phyloP scores from a whole-genome alignment of 2,329 filamentous ascomycete species.

The Uncinocarpus reesii region DNA sequence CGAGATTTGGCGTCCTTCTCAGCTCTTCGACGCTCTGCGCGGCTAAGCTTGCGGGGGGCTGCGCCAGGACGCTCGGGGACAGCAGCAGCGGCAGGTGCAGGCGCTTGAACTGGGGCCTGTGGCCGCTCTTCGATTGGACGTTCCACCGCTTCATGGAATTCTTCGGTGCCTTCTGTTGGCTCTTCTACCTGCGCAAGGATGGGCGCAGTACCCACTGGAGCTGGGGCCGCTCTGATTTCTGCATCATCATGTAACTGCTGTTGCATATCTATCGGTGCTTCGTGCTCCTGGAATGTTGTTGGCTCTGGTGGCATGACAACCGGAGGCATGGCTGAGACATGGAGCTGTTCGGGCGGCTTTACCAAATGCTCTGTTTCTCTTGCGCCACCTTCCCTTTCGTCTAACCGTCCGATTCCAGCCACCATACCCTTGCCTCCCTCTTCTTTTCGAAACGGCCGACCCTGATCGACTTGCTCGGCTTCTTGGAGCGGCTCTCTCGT shows the following conservation, averaged over 20 bases:
- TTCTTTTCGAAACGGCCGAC: background rate
- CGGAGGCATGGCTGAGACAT: background rate
- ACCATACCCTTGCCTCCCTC: constrained; percentile 1
- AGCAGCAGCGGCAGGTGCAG: background rate
- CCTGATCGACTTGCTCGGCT: background rate
- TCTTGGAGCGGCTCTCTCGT: background rate
- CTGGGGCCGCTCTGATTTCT: background rate
- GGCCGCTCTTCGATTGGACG: background rate
- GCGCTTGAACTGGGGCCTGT: constrained; percentile 2
- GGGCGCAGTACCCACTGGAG: background rate
- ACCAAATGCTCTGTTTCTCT: background rate
- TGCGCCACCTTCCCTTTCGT: background rate
- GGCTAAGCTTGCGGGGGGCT: background rate
- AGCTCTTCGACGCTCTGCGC: constrained; percentile 6
- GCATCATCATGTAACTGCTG: background rate
- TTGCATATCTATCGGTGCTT: background rate
- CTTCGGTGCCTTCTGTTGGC: background rate
- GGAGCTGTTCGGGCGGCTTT: background rate
- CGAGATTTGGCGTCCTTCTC: constrained; percentile 14
- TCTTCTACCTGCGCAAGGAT: background rate
- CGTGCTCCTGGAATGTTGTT: background rate
- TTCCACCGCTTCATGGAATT: background rate
- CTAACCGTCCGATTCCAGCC: background rate
- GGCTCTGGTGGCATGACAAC: background rate
- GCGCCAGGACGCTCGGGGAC: background rate